These are phyloP conservation scores for Podospora pseudopauciseta DNA, from an alignment of 495 filamentous ascomycete genomes.

Conservation along the genomic window DNA sequence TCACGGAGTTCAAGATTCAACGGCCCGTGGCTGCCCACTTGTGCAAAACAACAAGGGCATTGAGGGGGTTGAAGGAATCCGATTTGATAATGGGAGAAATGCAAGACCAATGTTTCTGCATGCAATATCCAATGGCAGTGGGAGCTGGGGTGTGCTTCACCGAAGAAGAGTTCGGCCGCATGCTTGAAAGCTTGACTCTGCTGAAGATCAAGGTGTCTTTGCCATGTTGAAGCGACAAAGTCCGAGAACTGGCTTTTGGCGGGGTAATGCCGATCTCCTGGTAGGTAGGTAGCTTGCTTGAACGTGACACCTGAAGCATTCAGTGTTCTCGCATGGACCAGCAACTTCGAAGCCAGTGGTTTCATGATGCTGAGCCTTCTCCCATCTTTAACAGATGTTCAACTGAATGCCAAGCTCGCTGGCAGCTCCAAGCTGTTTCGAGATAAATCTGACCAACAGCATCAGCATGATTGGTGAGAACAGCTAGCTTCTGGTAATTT, in stretches of 20 bases:
- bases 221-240: neutral
- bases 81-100: no score
- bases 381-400: neutral
- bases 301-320: neutral
- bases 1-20: neutral
- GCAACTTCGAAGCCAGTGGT: neutral
- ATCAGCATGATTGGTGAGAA: slow-evolving; percentile 9
- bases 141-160: neutral
- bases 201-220: neutral
- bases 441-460: slow-evolving; percentile 16
- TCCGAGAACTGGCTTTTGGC: neutral
- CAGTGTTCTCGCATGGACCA: neutral
- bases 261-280: neutral
- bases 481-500: no score
- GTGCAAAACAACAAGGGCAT: neutral
- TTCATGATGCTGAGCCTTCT: neutral
- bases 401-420: neutral
- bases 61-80: neutral
- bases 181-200: neutral
- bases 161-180: neutral
- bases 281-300: neutral
- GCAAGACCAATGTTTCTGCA: neutral
- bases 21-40: neutral
- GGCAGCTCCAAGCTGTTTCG: neutral
- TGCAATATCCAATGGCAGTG: neutral